Evolutionary conservation across 345 rosid species (phyloP), one percentile per base, ranked within the genome.

Genomic region (Balakata baccata): DNA sequence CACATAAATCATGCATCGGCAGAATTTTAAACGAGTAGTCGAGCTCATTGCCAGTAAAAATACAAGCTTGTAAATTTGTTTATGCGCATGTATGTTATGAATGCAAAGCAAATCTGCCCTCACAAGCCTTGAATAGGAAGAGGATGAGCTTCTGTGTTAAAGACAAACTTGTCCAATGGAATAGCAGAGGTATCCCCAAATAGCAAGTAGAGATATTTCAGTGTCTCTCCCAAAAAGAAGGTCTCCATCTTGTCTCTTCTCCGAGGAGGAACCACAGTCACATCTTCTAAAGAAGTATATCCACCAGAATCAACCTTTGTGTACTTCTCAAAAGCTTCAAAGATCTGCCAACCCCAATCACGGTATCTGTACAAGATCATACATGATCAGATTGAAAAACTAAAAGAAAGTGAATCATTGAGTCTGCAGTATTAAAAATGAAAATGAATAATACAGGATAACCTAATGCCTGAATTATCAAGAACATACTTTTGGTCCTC

Each of bases 261-360:
- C 16, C 1, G 90, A 81, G 98, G 97, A 84, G 97, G 98, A 62
- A 91, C 74, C 47, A 46, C 78, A 14, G 96, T 95, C 68, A 95
- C 99, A 78, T 89, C 96, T 34, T 92, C 91, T 54, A 91, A 75
- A 75, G 96, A 92, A 67, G 85, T 88, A 81, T 94, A 94, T 65
- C 98, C 98, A 56, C 94, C 98, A 14, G 93, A 82, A 64, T 81
- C 84, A 53, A 94, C 90, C 86, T 88, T 92, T 13, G 98, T 89
- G 79, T 87, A 76, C 71, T 84, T 89, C 79, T 94, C 98, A 85
- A 94, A 94, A 53, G 98, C 92, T 86, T 89, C 90, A 69, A 94
- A 94, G 52, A 94, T 94, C 80, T 88, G 97, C 97, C 97, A 94
- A 76, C 97, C 97, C 97, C 94, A 93, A 74, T 94, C 96, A 71